Percentiles rank a stretch among this genome's conserved stretches.
Evolutionary conservation across 805 yeast genomes (phyloP).

Genomic region (Metschnikowia lachancei): DNA sequence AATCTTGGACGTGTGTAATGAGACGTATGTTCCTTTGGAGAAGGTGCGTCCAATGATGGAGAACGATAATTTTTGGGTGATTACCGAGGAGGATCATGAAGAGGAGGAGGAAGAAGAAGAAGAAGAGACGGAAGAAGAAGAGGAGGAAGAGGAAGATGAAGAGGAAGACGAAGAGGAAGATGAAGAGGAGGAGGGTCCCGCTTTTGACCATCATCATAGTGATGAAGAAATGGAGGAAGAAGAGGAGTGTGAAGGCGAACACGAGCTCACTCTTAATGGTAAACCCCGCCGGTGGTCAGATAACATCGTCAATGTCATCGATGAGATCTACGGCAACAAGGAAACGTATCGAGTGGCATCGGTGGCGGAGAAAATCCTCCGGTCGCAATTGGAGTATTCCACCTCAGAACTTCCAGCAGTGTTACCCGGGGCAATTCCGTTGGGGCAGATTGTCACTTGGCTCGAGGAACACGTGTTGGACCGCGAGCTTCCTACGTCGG

Average conservation of each 20-base stretch:
- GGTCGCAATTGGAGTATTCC: slow-evolving; percentile 13
- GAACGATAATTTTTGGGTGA: slow-evolving; percentile 31
- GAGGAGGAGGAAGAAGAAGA: slow-evolving; percentile 16
- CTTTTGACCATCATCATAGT: neutral
- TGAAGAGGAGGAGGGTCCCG: slow-evolving; percentile 8
- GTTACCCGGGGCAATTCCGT: slow-evolving; percentile 50
- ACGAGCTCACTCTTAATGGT: slow-evolving; percentile 7
- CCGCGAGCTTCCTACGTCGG: slow-evolving; percentile 5
- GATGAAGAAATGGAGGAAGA: neutral
- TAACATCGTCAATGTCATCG: slow-evolving; percentile 9
- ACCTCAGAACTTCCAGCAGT: slow-evolving; percentile 36
- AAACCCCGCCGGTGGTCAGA: slow-evolving; percentile 5
- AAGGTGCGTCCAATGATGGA: slow-evolving; percentile 25
- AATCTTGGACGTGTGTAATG: slow-evolving; percentile 53
- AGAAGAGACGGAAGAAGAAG: neutral
- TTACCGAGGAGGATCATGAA: slow-evolving; percentile 4
- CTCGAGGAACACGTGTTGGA: slow-evolving; percentile 17
- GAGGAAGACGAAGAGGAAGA: slow-evolving; percentile 22
- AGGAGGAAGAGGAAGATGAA: neutral
- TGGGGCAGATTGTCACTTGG: slow-evolving; percentile 43
- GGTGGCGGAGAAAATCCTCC: slow-evolving; percentile 15
- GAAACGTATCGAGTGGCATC: slow-evolving; percentile 22
- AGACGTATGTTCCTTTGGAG: slow-evolving; percentile 41
- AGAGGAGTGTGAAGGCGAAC: slow-evolving; percentile 8
- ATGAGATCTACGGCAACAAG: slow-evolving; percentile 9